A percentile compares a stretch with the other conserved stretches of the same genome.
Conservation (phyloP, 208 protist genomes). For the Strigomonas culicis region DNA sequence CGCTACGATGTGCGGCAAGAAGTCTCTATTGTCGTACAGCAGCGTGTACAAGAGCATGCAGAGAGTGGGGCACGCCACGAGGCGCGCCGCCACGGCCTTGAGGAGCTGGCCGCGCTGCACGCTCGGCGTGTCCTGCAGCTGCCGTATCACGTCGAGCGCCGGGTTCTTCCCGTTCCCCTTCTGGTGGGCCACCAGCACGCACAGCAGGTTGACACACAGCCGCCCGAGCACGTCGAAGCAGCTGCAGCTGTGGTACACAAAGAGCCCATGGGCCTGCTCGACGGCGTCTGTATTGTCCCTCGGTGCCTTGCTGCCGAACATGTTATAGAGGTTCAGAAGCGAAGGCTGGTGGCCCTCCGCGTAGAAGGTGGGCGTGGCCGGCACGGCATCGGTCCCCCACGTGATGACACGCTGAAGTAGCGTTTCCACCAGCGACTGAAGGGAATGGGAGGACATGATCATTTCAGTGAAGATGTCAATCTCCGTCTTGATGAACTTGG, state of each 20-base stretch:
- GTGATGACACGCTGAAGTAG: conserved; percentile 45
- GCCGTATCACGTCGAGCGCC: conserved; percentile 38
- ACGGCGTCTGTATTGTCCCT: neutral
- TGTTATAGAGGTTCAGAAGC: neutral
- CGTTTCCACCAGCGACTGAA: conserved; percentile 29
- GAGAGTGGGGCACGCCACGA: conserved; percentile 44
- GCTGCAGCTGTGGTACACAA: neutral
- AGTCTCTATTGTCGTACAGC: conserved; percentile 61
- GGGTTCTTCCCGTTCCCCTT: conserved; percentile 58
- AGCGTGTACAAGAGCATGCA: conserved; percentile 72
- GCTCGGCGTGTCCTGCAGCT: conserved; percentile 19
- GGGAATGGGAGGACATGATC: conserved; percentile 43
- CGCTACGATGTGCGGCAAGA: conserved; percentile 39
- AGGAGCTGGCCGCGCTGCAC: conserved; percentile 45
- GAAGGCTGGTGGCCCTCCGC: conserved; percentile 1
- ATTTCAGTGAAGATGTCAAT: conserved; percentile 80
- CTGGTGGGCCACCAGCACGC: conserved; percentile 57
- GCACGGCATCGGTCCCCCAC: conserved; percentile 37
- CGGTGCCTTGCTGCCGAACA: neutral
- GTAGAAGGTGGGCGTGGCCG: conserved; percentile 31
- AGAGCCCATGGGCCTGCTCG: neutral
- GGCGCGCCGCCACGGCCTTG: conserved; percentile 22
- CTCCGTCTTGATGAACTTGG: conserved; percentile 30
- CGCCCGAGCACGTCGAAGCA: neutral
- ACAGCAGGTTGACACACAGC: conserved; percentile 38